Conservation (phyloP, 805 yeast species). For the Phaffomyces opuntiae region DNA sequence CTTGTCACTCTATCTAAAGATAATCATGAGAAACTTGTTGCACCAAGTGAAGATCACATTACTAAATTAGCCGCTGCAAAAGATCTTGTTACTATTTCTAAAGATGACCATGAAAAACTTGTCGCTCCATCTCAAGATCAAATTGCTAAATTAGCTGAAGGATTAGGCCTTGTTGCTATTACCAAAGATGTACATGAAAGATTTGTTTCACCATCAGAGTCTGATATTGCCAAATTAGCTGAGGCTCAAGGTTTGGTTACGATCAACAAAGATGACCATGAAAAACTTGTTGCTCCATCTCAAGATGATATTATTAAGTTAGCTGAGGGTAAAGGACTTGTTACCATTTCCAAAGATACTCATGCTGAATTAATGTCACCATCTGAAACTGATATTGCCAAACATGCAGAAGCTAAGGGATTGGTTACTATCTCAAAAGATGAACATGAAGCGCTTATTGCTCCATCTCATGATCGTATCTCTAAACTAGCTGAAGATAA, state of each 20-base stretch:
- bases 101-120: not conserved
- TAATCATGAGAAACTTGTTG: slow-evolving; percentile 7
- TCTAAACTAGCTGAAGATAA: slow-evolving; percentile 2
- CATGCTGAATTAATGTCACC: slow-evolving; percentile 7
- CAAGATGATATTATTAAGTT: slow-evolving; percentile 5
- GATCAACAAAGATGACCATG: slow-evolving; percentile 20
- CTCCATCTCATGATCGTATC: slow-evolving; percentile 2
- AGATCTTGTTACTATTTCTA: not conserved
- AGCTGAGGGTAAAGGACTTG: not conserved
- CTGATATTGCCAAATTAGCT: slow-evolving; percentile 4
- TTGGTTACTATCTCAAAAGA: slow-evolving; percentile 1
- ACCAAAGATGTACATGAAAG: not conserved
- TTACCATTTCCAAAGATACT: slow-evolving; percentile 5
- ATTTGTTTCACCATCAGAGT: slow-evolving; percentile 3
- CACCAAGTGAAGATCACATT: slow-evolving; percentile 7
- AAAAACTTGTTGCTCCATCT: slow-evolving; percentile 11
- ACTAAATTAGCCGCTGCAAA: slow-evolving; percentile 2
- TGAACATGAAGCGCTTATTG: slow-evolving; percentile 4
- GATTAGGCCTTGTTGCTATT: slow-evolving; percentile 8
- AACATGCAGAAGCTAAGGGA: slow-evolving; percentile 12
- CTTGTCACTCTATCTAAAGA: slow-evolving; percentile 8
- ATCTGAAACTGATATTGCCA: slow-evolving; percentile 13
- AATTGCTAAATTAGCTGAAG: slow-evolving; percentile 12
- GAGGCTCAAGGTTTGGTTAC: slow-evolving; percentile 9
- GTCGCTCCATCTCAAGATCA: not conserved